Percentiles rank a stretch among this genome's conserved stretches.
Evolutionary conservation across 1,284 basidiomycete species (phyloP).

Genomic region (Cutaneotrichosporon sp.): DNA sequence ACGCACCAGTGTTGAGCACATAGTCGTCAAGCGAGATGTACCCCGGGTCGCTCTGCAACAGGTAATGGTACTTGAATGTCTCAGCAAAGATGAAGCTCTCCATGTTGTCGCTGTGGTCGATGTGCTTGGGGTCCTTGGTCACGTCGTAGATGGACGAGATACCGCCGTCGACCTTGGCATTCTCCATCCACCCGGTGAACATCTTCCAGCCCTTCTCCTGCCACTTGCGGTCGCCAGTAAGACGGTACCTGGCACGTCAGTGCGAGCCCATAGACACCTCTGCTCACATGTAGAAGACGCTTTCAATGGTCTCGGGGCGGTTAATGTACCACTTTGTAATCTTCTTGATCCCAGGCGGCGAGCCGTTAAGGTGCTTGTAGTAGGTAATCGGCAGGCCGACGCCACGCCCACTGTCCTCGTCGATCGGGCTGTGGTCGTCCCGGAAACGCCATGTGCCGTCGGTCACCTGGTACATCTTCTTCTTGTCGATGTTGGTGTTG

Average conservation of each 20-base stretch:
- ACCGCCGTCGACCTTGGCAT: slow-evolving; percentile 43
- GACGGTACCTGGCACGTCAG: slow-evolving; percentile 50
- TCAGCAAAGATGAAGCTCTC: slow-evolving; percentile 56
- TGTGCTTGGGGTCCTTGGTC: slow-evolving; percentile 21
- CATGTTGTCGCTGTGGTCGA: slow-evolving; percentile 46
- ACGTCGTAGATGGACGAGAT: slow-evolving; percentile 50
- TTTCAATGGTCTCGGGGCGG: slow-evolving; percentile 57
- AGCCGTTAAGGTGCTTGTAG: slow-evolving; percentile 37
- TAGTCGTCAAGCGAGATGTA: slow-evolving; percentile 55
- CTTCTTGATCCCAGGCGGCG: slow-evolving; percentile 34
- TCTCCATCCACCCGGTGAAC: slow-evolving; percentile 55
- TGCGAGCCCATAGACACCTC: too few relatives aligned
- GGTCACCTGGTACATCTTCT: slow-evolving; percentile 22
- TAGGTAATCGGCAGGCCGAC: slow-evolving; percentile 32
- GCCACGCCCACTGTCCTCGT: slow-evolving; percentile 17
- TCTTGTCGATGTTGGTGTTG: slow-evolving; percentile 14
- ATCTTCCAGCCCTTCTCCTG: slow-evolving; percentile 57
- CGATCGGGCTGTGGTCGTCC: slow-evolving; percentile 23
- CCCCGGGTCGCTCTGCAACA: slow-evolving; percentile 53
- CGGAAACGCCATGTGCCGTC: slow-evolving; percentile 27
- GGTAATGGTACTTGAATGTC: slow-evolving; percentile 53
- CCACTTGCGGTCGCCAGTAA: slow-evolving; percentile 55
- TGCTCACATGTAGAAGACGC: slow-evolving; percentile 51
- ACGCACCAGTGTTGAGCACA: slow-evolving; percentile 53
- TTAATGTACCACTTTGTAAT: slow-evolving; percentile 41